These are phyloP conservation scores for Lippia alba DNA, from an alignment of 305 asterid species.

Conservation along the genomic window DNA sequence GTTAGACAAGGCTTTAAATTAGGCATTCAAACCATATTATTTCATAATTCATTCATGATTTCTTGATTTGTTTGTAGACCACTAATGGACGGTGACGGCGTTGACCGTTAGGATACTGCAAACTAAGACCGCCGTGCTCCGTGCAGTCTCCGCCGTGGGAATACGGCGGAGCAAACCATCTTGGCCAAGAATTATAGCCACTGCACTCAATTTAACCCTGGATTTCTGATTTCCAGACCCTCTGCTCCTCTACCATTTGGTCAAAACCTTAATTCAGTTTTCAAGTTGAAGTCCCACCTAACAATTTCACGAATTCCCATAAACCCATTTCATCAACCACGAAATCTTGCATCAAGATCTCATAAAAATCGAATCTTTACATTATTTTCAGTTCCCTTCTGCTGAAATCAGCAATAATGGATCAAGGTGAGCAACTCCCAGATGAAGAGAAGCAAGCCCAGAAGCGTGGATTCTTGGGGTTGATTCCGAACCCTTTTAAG, in stretches of 20 bases:
- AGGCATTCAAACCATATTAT: no score
- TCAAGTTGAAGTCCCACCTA: neutral
- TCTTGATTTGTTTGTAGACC: neutral
- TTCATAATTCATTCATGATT: no score
- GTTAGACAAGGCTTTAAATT: no score
- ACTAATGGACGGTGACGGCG: neutral
- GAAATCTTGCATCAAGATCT: slow-evolving; percentile 27
- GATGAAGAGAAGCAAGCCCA: slow-evolving; percentile 34
- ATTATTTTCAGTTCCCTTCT: neutral
- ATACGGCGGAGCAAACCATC: neutral
- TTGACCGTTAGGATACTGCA: slow-evolving; percentile 19
- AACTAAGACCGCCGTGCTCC: neutral
- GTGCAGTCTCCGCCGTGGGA: neutral
- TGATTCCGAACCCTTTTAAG: slow-evolving; percentile 47
- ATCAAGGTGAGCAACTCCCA: slow-evolving; percentile 44
- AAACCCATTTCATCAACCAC: slow-evolving; percentile 33
- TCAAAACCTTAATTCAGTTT: neutral
- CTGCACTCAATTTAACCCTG: neutral
- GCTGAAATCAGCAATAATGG: slow-evolving; percentile 36
- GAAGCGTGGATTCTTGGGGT: slow-evolving; percentile 35
- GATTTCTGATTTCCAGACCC: neutral
- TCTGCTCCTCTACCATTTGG: neutral
- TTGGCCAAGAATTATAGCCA: neutral
- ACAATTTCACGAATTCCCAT: slow-evolving; percentile 1
- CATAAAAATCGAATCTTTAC: neutral